Evolutionary conservation across 2,329 filamentous ascomycete species (phyloP), one percentile per base, ranked within the genome.

Genomic region (Colletotrichum sp.): DNA sequence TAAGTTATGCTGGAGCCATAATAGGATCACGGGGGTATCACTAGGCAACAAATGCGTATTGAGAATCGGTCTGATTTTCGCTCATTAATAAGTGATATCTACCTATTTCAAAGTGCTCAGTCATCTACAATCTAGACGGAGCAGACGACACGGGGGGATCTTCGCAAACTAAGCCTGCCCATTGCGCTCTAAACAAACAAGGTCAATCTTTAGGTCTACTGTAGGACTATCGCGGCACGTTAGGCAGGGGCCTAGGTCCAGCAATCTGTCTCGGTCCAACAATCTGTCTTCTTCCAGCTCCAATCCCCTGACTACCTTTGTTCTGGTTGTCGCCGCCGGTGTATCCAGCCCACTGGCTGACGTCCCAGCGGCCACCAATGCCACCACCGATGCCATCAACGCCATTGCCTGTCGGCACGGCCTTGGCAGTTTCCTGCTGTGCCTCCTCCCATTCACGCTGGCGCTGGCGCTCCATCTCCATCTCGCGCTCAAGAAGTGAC

Each of bases 201-300:
- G 13, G 55, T 38, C 57, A 3, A 12, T 54, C 31, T 31, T 62
- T 33, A 12, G 54, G 36, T 15, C 15, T 15, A 21, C 33, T 65
- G 18, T 24, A 65, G 21, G 15, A n/a, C 65, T 38, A 73, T 6
- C 71, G 71, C 21, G 71, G 71, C 12, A 51, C 24, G 24, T 75
- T 75, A 24, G 91, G 91, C 78, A 93, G 85, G 62, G 93, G 93
- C 80, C 93, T 87, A 1, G 94, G 94, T 13, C 94, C 94, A 18
- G 94, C 92, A 82, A 96, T 95, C 85, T 94, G 93, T 80, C 94
- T 87, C 1, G 94, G 94, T 13, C 94, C 94, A n/a, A 94, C 92
- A 82, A 96, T 95, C 85, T 94, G 93, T 80, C 94, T 89, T 80
- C 93, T 87, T 0, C 92, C 92, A 1, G 92, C 91, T 54, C 94